A percentile compares a stretch with the other conserved stretches of the same genome.
Evolutionary conservation across 192 early-diverging fungal genomes (phyloP).

Genomic region (Kappamyces sp.): DNA sequence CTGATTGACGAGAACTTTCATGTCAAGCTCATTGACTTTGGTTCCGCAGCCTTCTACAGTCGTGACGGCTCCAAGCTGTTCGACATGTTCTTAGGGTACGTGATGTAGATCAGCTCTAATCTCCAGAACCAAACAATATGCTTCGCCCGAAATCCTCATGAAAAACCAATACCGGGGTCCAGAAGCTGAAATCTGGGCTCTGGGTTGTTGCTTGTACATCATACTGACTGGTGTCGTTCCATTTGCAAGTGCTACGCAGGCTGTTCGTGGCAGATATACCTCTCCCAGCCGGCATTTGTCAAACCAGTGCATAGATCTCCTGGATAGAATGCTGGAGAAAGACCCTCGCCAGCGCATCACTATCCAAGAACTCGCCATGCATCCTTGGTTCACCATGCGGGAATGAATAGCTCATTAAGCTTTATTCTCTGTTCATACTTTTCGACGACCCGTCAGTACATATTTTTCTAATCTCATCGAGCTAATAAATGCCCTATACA

Average conservation of each 20-base stretch:
- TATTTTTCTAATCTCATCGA: too few relatives aligned
- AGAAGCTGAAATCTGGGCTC: constrained; percentile 52
- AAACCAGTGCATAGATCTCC: constrained; percentile 42
- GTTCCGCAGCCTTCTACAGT: constrained; percentile 34
- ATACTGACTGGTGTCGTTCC: constrained; percentile 48
- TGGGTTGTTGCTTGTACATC: constrained; percentile 53
- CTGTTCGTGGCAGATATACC: constrained; percentile 15
- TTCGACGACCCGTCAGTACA: too few relatives aligned
- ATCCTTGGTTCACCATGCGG: constrained; percentile 29
- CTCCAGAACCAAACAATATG: constrained; percentile 40
- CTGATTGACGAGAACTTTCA: constrained; percentile 41
- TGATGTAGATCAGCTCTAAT: not conserved
- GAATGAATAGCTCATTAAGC: too few relatives aligned
- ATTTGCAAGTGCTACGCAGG: constrained; percentile 30
- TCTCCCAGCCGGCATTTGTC: constrained; percentile 42
- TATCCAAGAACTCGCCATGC: constrained; percentile 49
- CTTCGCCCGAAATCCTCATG: constrained; percentile 48
- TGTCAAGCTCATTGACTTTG: constrained; percentile 56
- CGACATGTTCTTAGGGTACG: constrained; percentile 33
- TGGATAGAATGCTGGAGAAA: constrained; percentile 64
- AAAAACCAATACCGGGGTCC: constrained; percentile 43
- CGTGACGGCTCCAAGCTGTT: constrained; percentile 24
- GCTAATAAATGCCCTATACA: too few relatives aligned
- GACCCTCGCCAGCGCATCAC: constrained; percentile 51
- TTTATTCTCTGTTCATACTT: too few relatives aligned